Base-by-base conservation (phyloP, 2,329 filamentous ascomycete genomes). In the Fusarium acutatum region DNA sequence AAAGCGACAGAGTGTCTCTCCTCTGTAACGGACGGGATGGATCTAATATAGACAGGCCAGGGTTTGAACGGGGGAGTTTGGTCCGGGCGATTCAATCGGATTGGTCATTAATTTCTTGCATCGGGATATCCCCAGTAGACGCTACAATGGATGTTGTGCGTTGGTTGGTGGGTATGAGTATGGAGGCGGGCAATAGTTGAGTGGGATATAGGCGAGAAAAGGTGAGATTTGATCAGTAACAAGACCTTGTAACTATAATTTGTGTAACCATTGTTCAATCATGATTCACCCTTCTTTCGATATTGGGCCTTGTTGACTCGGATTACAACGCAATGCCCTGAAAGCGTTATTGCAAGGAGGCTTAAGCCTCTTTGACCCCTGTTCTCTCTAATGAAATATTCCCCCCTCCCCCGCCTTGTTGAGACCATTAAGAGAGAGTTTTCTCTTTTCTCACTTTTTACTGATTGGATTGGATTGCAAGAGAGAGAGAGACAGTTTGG, bases 331-430 rank as follows among this genome's bases (percentile, higher is more conserved):
- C 38, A 41, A 41, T 60, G 57, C 32, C 41, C 32, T 49, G 40
- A 28, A 32, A 20, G 20, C 30, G 41, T 47, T 26, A n/a, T 59
- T 37, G 34, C 47, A 65, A 35, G 17, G 47, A 40, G 28, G 26
- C 34, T 47, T 62, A 28, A 47, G 60, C 26, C 54, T 37, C 35
- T 15, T 52, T 49, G 46, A 47, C 58, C 69, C 68, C 56, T 71
- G 68, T 62, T 71, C n/a, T 20, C 62, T 49, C 44, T 57, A 54
- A 65, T 61, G 38, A 49, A 38, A 49, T 32, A 30, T 43, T 22
- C 8, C 43, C 52, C 67, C 67, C 67, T 67, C 61, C 61, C 61
- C 68, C 61, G 52, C 68, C 41, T 66, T 9, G 17, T 53, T 50
- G 43, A 67, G 58, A 54, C 38, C 26, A 18, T 24, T n/a, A 22